These are phyloP conservation scores for Mallotus nudiflorus DNA, from an alignment of 345 rosid genomes.

Conservation along the genomic window DNA sequence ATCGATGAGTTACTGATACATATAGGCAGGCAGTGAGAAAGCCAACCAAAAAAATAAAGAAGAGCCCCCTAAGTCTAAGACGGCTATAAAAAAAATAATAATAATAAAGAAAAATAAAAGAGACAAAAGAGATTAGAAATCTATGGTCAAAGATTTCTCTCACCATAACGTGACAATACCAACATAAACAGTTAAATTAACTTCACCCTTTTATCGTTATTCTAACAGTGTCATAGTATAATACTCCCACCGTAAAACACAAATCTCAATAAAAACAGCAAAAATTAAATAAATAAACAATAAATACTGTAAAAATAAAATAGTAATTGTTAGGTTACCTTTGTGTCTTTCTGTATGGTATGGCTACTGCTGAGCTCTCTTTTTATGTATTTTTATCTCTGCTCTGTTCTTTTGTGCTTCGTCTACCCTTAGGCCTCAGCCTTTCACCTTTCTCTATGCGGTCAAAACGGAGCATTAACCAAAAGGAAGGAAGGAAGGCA, in stretches of 20 bases:
- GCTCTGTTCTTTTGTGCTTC: conserved; percentile 6
- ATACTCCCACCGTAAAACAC: no score
- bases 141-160: conserved; percentile 60
- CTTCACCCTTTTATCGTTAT: neutral
- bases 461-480: conserved; percentile 20
- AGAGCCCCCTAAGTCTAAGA: neutral
- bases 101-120: neutral
- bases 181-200: conserved; percentile 15
- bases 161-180: conserved; percentile 33
- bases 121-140: conserved; percentile 48
- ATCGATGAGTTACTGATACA: neutral
- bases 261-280: conserved; percentile 28
- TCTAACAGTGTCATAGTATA: conserved; percentile 6
- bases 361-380: neutral
- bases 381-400: conserved; percentile 1
- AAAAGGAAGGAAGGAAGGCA: neutral
- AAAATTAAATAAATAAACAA: neutral
- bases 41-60: no score
- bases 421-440: conserved; percentile 22
- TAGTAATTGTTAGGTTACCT: conserved; percentile 9
- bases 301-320: neutral
- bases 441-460: conserved; percentile 35
- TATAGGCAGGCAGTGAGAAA: no score
- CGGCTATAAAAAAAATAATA: neutral
- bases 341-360: neutral